Evolutionary conservation across 225 moss, liverwort and hornwort species (phyloP).

Genomic region (Lunularia cruciata): DNA sequence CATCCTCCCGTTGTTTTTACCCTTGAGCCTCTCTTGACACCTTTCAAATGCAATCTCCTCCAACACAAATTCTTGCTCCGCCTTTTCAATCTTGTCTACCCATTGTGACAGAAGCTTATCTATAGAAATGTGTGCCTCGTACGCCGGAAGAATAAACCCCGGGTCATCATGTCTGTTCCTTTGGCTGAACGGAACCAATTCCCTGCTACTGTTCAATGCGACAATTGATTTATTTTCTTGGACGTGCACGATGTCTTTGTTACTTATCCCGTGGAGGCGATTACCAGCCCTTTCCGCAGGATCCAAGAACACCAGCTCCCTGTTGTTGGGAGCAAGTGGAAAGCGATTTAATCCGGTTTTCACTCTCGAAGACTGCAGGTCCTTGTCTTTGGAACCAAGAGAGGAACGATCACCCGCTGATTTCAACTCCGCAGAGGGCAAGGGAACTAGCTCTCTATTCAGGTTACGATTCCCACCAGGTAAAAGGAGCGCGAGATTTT

Average conservation of each 20-base stretch:
- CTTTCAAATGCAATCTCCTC: constrained; percentile 40
- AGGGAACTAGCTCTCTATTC: no score
- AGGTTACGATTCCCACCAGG: no score
- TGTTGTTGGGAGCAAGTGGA: not conserved
- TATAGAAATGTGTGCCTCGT: constrained; percentile 33
- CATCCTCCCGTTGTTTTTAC: not conserved
- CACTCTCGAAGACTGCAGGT: no score
- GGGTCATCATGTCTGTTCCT: not conserved
- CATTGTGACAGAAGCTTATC: constrained; percentile 42
- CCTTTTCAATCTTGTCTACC: constrained; percentile 41
- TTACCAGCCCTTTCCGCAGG: not conserved
- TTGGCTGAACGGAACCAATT: constrained; percentile 4
- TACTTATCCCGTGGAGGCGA: no score
- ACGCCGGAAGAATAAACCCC: constrained; percentile 6
- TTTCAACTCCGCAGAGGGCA: no score
- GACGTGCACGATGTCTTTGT: no score
- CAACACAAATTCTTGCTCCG: constrained; percentile 40
- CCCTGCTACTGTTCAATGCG: not conserved
- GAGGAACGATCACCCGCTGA: no score
- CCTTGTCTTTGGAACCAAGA: no score
- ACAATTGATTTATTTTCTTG: not conserved
- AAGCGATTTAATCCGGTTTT: not conserved
- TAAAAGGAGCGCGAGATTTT: not conserved
- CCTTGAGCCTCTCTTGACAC: constrained; percentile 24
- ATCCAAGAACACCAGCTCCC: not conserved